phyloP scores from a whole-genome alignment of 352 stramenopile genomes.

The Aphanomyces invadans region DNA sequence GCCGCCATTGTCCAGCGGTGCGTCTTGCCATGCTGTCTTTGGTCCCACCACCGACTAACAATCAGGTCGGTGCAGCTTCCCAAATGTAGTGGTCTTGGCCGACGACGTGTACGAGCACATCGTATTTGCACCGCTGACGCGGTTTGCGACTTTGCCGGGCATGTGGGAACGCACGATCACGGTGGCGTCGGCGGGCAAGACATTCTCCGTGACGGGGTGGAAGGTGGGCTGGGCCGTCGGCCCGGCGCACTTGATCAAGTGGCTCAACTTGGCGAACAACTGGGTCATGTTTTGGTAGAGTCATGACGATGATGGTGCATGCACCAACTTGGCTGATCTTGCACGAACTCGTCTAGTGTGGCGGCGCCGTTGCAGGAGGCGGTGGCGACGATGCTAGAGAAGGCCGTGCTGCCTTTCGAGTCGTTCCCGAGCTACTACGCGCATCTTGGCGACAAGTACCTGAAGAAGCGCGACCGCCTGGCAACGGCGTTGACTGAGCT shows the following conservation, averaged over 20 bases:
- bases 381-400: constrained; percentile 68
- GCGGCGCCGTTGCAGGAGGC: constrained; percentile 81
- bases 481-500: constrained; percentile 41
- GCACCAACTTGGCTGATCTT: too few species aligned
- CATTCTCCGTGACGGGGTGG: constrained; percentile 90
- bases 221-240: constrained; percentile 90
- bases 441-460: constrained; percentile 67
- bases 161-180: constrained; percentile 85
- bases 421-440: constrained; percentile 69
- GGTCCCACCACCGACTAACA: too few species aligned
- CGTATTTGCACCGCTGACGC: constrained; percentile 64
- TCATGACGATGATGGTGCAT: neutral
- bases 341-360: too few species aligned
- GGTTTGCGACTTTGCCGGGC: constrained; percentile 67
- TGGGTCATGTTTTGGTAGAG: constrained; percentile 75
- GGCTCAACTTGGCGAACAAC: constrained; percentile 75
- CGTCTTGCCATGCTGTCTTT: too few species aligned
- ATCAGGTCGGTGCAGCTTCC: too few species aligned
- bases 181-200: constrained; percentile 88
- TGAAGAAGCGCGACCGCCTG: constrained; percentile 62
- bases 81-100: constrained; percentile 90
- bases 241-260: constrained; percentile 57
- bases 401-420: constrained; percentile 59
- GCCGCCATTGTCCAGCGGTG: constrained; percentile 59
- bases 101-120: constrained; percentile 99